Base-by-base conservation (phyloP, 2,329 filamentous ascomycete genomes). In the Stachybotrys chlorohalonatus region DNA sequence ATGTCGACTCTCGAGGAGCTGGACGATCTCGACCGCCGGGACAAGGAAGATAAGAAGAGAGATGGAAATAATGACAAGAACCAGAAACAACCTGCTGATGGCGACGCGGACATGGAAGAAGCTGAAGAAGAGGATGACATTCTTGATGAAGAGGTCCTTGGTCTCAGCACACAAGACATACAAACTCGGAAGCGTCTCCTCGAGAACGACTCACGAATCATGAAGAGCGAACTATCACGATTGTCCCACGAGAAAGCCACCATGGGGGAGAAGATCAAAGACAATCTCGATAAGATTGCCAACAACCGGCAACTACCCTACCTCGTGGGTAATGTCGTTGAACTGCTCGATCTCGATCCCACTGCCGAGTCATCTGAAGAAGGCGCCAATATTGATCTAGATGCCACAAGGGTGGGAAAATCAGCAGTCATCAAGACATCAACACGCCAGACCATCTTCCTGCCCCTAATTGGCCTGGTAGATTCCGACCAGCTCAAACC, bases 351-450 rank as follows among this genome's bases (percentile, higher is more conserved):
- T 66, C 86, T 99, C 52, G 95, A 99, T 68, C 94, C 96, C 51
- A 93, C 91, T 30, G 92, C 89, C 60, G 94, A 99, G 73, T 95
- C 94, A 6, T 91, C 89, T 39, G 94, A 99, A 72, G 95, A 99
- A 73, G 95, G 94, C 58, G 94, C 95, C 65, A 99, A 99, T 71
- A 97, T 99, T 70, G 94, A 99, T 70, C 81, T 99, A 51, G 94
- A 99, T 74, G 94, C 94, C 61, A 96, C 91, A 46, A 85, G 94
- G 54, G 92, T 97, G 9, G 94, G 94, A 74, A 99, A 97, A 75
- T 97, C 93, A 1, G 94, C 95, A 15, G 94, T 99, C 65, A 99
- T 99, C 82, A 99, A 99, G 79, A 99, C 94, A 8, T 97, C 93
- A 7, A 99, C 94, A 30, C 84, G 94, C 64, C 95, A 99, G 75